Base-by-base conservation (phyloP, 2,329 filamentous ascomycete genomes). In the Trichoderma atrobrunneum region DNA sequence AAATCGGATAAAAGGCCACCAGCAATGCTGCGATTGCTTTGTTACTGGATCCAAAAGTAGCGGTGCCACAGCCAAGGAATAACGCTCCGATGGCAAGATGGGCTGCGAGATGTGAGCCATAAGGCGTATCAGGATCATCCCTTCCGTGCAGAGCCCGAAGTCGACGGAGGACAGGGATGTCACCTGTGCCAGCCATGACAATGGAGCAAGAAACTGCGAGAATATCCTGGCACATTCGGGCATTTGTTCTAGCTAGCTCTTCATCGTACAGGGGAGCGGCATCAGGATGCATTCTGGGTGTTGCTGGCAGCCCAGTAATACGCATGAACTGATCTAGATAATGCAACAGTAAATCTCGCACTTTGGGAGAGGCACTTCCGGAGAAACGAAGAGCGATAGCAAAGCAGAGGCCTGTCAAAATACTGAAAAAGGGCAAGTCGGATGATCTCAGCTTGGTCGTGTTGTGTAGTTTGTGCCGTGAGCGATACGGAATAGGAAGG, bases 181-280 rank as follows among this genome's bases (percentile, higher is more conserved):
- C 97, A 51, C 97, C 96, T 0, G 94, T 97, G 32, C 96, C 96
- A 7, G 97, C 94, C 95, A 98, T 98, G 66, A 98, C 93, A 2
- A 92, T 93, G 0, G 96, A 91, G 26, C 90, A 89, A 7, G 94
- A 92, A 7, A 99, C 85, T 1, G 93, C 93, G 12, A 98, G 83
- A 3, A 97, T 86, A 78, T 98, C 95, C 77, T 98, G 93, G 78
- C 96, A 98, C 84, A 97, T 97, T 48, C 94, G 89, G 2, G 95
- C 91, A 8, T 95, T 95, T 68, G 92, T 92, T 39, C 93, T 88
- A 2, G 95, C 90, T 18, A 98, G 87, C 77, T 93, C 94, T 57
- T 92, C 90, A 78, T 99, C 97, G 79, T 97, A 98, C 57, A 88
- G 83, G 2, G 81, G 78, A 16, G 74, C 73, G 7, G 78, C 77